Evolutionary conservation across 352 stramenopile species (phyloP).

Genomic region (Nothophytophthora sp.): DNA sequence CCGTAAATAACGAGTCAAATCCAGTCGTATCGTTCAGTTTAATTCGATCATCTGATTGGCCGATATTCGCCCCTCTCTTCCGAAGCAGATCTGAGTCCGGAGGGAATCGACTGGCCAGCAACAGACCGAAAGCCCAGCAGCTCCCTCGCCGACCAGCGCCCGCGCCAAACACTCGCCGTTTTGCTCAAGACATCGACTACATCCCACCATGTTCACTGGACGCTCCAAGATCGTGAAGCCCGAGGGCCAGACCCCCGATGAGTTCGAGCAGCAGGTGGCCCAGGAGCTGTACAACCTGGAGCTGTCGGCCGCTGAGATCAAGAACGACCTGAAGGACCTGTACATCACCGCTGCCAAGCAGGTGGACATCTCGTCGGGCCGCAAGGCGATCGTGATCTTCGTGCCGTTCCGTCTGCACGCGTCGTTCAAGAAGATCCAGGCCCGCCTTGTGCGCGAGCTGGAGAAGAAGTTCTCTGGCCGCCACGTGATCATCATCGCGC

Average conservation of each 20-base stretch:
- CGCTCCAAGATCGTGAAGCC: conserved; percentile 88
- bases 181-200: conserved; percentile 51
- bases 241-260: conserved; percentile 80
- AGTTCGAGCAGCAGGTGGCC: conserved; percentile 89
- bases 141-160: neutral
- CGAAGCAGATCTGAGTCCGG: conserved; percentile 25
- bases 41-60: neutral
- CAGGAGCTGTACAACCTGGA: conserved; percentile 90
- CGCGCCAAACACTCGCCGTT: conserved; percentile 39
- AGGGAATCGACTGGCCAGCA: conserved; percentile 35
- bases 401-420: conserved; percentile 98
- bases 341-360: conserved; percentile 99
- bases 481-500: conserved; percentile 99
- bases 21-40: neutral
- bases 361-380: conserved; percentile 94
- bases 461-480: conserved; percentile 99
- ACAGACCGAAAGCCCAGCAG: too few species aligned
- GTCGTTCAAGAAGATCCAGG: conserved; percentile 99
- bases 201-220: conserved; percentile 60
- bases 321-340: conserved; percentile 97
- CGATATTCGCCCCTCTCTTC: conserved; percentile 2
- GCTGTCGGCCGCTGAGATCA: conserved; percentile 96
- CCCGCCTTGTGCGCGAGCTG: conserved; percentile 97
- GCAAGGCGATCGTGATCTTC: conserved; percentile 99
- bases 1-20: neutral